Base-by-base conservation (phyloP, 2,329 filamentous ascomycete species). In the Penicillium sp. region DNA sequence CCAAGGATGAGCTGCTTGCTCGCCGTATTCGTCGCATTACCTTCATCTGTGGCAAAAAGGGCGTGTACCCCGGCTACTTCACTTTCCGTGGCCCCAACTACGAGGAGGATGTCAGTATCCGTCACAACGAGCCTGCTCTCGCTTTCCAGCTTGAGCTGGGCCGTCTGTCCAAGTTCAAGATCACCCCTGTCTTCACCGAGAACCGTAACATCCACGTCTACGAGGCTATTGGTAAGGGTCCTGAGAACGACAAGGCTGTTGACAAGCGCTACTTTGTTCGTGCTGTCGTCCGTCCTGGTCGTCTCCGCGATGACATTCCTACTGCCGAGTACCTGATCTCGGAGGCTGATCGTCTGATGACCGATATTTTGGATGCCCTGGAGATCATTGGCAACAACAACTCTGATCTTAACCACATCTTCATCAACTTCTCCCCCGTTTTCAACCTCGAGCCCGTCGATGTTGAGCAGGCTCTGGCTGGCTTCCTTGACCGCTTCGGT, bases 171-270 rank as follows among this genome's bases (percentile, higher is more conserved):
- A 98, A 97, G 81, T 99, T 99, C 86, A 88, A 92, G 80, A 96
- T 98, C 79, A 96, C 93, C 81, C 93, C 95, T 2, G 92, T 99
- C 51, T 99, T 99, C 80, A 98, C 95, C 0, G 93, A 98, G 79
- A 99, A 99, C 83, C 90, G 96, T 73, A 98, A 96, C 79, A 97
- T 99, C 64, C 95, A 99, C 81, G 93, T 99, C 58, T 99, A 98
- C 78, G 93, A 98, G 82, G 95, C 91, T 65, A 82, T 96, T 68
- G 95, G 95, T 72, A 99, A 97, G 82, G 90, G 90, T 49, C 90
- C 93, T 39, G 93, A 97, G 74, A 93, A 90, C 55, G 95, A 99
- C 78, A 80, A 79, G 65, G 74, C 78, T 24, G 71, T 78, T 55
- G 79, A 81, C 68, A 97, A 97, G 86, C 90, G 95, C 66, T 99